Base-by-base conservation (phyloP, 2,329 filamentous ascomycete genomes). In the Bipolaris victoriae region DNA sequence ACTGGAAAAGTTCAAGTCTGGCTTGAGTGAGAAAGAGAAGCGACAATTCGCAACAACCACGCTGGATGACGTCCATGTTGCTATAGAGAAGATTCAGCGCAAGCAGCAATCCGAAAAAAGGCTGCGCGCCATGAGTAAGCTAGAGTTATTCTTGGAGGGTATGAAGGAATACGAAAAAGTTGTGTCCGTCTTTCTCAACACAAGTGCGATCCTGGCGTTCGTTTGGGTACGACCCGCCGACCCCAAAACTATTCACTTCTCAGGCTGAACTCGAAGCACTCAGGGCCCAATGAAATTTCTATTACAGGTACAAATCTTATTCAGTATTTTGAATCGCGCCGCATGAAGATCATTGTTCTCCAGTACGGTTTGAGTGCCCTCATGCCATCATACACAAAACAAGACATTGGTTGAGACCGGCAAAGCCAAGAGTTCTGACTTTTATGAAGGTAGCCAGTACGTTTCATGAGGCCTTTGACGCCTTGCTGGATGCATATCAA, bases 131-230 rank as follows among this genome's bases (percentile, higher is more conserved):
- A 60, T 77, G 52, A 63, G 59, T 9, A 49, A 52, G n/a, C 58
- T 49, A 16, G 46, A 66, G 26, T 48, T 47, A 3, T 69, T 53
- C 43, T 53, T 69, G 5, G 67, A 76, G 50, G 70, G 71, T 0
- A 76, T 79, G 73, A 54, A 74, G 3, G 71, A 78, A 41, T 78
- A 73, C 48, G 70, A 69, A 5, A 72, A 76, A 49, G 62, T 77
- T 1, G 64, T 76, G 6, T 71, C 77, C 29, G 65, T 75, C 1
- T 77, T 76, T 57, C 40, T 73, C 7, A 77, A 78, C 47, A 54
- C 60, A 3, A 65, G 66, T 1, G 52, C 65, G 11, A 55, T 73
- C 6, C 53, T 79, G n/a, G 69, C 68, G 10, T 79, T 77, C 49
- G 51, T 70, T 5, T 70, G 68, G 52, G 67, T 49, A 49, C 10